phyloP scores from a whole-genome alignment of 1,139 yeast species.

The Geotrichum carabidarum region DNA sequence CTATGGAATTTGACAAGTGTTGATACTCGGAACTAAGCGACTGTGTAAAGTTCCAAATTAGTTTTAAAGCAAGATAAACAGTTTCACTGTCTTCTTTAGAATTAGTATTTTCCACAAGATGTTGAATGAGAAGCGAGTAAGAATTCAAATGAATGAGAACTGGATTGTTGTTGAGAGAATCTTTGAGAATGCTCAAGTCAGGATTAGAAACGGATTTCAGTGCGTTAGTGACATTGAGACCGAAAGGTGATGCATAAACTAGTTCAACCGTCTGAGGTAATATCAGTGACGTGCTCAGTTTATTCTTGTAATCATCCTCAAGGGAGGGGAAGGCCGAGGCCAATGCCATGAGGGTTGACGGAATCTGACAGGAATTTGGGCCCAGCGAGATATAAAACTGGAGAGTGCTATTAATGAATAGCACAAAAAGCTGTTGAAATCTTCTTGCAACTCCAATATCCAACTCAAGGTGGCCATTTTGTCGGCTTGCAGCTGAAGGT shows the following conservation, averaged over 20 bases:
- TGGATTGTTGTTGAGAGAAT: slow-evolving; percentile 8
- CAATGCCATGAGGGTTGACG: slow-evolving; percentile 11
- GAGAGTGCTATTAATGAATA: slow-evolving; percentile 17
- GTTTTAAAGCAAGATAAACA: slow-evolving; percentile 13
- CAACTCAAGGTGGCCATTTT: slow-evolving; percentile 27
- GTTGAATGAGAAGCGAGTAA: slow-evolving; percentile 24
- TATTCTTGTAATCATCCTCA: slow-evolving; percentile 2
- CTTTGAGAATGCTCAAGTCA: not conserved
- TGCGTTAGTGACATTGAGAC: not conserved
- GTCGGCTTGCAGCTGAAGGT: slow-evolving; percentile 19
- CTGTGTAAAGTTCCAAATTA: slow-evolving; percentile 12
- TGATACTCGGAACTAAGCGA: slow-evolving; percentile 16
- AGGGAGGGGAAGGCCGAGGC: slow-evolving; percentile 16
- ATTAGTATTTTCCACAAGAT: slow-evolving; percentile 19
- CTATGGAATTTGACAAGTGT: not conserved
- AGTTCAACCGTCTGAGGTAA: slow-evolving; percentile 6
- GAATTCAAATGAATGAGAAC: slow-evolving; percentile 23
- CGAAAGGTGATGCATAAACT: slow-evolving; percentile 11
- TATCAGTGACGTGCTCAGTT: slow-evolving; percentile 5
- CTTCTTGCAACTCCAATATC: slow-evolving; percentile 3
- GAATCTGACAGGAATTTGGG: slow-evolving; percentile 11
- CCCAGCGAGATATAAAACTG: slow-evolving; percentile 5
- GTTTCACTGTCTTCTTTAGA: slow-evolving; percentile 15
- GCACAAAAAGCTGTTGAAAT: slow-evolving; percentile 22
- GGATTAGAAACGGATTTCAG: not conserved